phyloP scores from a whole-genome alignment of 768 basidiomycete genomes.

The Crucibulum laeve region DNA sequence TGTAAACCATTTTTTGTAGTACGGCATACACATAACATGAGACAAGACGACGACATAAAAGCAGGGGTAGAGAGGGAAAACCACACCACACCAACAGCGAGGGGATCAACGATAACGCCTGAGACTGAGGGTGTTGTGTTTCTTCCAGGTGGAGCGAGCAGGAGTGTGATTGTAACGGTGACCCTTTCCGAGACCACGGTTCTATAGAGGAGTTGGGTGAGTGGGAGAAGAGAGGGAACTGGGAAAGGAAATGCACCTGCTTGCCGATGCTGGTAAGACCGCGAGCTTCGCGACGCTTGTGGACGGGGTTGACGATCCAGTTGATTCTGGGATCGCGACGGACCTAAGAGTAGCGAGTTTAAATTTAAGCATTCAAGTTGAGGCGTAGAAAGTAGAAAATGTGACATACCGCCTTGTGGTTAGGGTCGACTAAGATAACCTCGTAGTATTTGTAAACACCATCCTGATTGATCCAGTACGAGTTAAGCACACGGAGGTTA shows the following conservation, averaged over 20 bases:
- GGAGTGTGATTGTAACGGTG: conserved; percentile 92
- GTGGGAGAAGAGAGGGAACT: conserved; percentile 1
- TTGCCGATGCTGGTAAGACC: conserved; percentile 97
- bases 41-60: conserved; percentile 17
- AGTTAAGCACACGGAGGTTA: conserved; percentile 94
- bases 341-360: conserved; percentile 45
- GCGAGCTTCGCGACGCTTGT: conserved; percentile 97
- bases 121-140: conserved; percentile 95
- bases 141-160: conserved; percentile 90
- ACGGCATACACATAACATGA: conserved; percentile 17
- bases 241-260: conserved; percentile 47
- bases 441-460: conserved; percentile 99
- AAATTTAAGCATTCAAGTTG: conserved; percentile 3
- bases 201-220: conserved; percentile 41
- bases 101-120: conserved; percentile 77
- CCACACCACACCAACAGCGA: conserved; percentile 13
- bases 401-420: conserved; percentile 80
- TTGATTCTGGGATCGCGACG: conserved; percentile 96
- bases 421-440: conserved; percentile 96
- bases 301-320: conserved; percentile 98
- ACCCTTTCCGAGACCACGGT: conserved; percentile 97
- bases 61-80: conserved; percentile 15
- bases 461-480: conserved; percentile 99
- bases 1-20: conserved; percentile 2
- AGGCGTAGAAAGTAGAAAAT: conserved; percentile 7